Evolutionary conservation across 169 alveolate genomes (phyloP).

Genomic region (Perkinsus marinus): DNA sequence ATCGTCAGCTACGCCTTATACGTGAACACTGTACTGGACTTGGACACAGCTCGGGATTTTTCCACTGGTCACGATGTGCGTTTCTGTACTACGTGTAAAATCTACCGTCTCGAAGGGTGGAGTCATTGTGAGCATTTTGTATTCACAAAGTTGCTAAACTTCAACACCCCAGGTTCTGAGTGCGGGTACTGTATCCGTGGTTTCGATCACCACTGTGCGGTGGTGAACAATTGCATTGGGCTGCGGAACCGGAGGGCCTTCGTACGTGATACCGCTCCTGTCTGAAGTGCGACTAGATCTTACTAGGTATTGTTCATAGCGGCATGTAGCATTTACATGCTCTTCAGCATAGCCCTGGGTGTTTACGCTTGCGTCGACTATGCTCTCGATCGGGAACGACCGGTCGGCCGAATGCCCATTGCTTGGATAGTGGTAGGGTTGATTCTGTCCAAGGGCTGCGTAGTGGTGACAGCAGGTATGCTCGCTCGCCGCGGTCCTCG

Average conservation of each 20-base stretch:
- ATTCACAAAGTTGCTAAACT: neutral
- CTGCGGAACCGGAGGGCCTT: neutral
- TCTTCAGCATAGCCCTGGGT: neutral
- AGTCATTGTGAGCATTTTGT: neutral
- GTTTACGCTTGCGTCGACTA: neutral
- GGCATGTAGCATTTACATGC: neutral
- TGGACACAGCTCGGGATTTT: neutral
- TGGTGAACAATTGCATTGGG: conserved; percentile 35
- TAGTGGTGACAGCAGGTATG: neutral
- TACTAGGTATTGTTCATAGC: neutral
- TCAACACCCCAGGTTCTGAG: neutral
- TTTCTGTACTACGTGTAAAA: neutral
- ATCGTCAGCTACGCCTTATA: neutral
- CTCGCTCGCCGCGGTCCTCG: neutral
- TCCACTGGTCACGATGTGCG: neutral
- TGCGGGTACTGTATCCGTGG: conserved; percentile 28
- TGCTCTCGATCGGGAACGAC: neutral
- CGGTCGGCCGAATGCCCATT: neutral
- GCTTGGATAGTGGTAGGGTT: neutral
- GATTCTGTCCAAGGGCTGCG: too few species aligned
- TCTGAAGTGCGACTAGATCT: neutral
- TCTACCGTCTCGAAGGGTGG: neutral
- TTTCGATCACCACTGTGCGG: conserved; percentile 46
- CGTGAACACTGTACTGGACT: neutral
- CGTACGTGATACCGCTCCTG: neutral